Conservation (phyloP, 345 rosid species). For the Populus nigra region DNA sequence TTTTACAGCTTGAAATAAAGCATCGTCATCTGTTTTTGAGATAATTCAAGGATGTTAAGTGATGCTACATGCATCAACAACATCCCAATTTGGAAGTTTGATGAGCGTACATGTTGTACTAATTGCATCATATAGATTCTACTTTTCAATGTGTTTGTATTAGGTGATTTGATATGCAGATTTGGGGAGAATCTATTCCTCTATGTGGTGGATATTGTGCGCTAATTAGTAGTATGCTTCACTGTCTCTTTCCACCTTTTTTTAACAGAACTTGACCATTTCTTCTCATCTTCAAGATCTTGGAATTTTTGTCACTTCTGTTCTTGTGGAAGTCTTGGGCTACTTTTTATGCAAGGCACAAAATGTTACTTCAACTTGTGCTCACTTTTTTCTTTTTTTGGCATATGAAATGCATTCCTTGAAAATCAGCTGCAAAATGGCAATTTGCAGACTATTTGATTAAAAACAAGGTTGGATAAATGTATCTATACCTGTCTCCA, state of each 20-base stretch:
- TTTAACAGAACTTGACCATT: not conserved
- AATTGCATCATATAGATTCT: not conserved
- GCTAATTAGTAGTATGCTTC: not conserved
- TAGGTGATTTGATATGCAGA: not conserved
- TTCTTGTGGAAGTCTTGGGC: not conserved
- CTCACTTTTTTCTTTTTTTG: not conserved
- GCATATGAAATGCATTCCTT: not conserved
- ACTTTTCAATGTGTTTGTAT: not conserved
- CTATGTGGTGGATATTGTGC: not conserved
- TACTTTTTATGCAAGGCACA: not conserved
- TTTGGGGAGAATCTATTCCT: not conserved
- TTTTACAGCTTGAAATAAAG: not conserved
- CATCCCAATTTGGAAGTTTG: not conserved
- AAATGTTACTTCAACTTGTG: not conserved
- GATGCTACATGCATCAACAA: not conserved
- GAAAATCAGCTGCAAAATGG: not conserved
- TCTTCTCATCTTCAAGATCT: not conserved
- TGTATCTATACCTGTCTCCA: not conserved
- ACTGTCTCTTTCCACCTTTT: not conserved
- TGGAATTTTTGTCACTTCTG: not conserved
- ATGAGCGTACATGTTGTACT: not conserved
- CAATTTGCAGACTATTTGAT: not conserved
- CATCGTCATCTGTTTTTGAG: not conserved
- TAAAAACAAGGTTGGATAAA: not conserved
- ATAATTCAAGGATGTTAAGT: not conserved